Conservation (phyloP, 192 early-diverging fungal species). For the Cetraspora pellucida region DNA sequence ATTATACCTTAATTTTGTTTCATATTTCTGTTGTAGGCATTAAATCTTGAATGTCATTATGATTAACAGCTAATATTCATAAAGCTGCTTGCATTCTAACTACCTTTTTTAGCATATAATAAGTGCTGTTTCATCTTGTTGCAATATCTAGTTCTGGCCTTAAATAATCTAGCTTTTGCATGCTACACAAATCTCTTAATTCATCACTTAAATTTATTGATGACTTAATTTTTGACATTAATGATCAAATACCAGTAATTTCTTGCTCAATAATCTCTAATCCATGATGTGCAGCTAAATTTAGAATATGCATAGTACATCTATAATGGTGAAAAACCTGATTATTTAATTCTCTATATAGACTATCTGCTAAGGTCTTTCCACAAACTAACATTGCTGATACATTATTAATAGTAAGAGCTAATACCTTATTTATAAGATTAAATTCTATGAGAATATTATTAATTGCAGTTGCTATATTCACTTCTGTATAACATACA, state of each 20-base stretch:
- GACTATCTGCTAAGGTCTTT: background rate
- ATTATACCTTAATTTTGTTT: too few species aligned
- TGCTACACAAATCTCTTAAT: too few species aligned
- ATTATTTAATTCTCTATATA: background rate
- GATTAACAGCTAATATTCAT: too few species aligned
- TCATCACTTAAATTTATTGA: too few species aligned
- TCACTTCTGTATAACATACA: background rate
- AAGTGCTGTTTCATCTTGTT: too few species aligned
- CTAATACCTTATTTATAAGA: background rate
- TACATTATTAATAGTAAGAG: background rate
- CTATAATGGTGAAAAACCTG: background rate
- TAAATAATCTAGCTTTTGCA: too few species aligned
- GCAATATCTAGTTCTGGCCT: too few species aligned
- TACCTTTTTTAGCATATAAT: too few species aligned
- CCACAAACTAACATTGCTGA: slow-evolving; percentile 24
- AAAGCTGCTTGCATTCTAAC: too few species aligned
- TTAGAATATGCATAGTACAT: background rate
- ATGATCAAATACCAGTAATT: background rate
- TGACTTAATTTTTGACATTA: background rate
- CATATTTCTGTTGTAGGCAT: too few species aligned
- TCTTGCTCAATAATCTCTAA: background rate
- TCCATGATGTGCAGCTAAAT: background rate
- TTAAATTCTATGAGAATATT: background rate
- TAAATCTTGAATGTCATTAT: too few species aligned
- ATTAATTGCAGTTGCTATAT: background rate